These are phyloP conservation scores for Trypanosoma cruzi DNA, from an alignment of 208 protist species.

Conservation along the genomic window DNA sequence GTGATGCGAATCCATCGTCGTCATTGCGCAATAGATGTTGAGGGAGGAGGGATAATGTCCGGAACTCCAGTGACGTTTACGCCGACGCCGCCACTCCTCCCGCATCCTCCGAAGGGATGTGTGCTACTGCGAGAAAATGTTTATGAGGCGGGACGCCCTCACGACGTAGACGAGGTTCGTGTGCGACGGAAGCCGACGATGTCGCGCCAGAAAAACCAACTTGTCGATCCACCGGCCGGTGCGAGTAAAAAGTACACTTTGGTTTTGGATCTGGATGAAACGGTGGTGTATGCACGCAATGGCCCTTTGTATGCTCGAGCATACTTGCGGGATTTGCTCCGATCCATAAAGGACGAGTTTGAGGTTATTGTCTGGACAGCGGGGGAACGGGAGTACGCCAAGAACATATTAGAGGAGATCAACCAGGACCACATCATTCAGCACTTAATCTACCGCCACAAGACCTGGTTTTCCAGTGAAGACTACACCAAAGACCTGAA, in stretches of 20 bases:
- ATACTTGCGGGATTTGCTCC: constrained; percentile 75
- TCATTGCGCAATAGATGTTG: background rate
- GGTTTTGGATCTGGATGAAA: constrained; percentile 92
- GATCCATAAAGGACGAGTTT: constrained; percentile 75
- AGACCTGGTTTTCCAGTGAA: constrained; percentile 73
- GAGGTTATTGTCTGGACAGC: constrained; percentile 94
- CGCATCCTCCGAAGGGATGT: constrained; percentile 55
- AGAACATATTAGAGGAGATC: constrained; percentile 86
- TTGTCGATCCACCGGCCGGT: constrained; percentile 49
- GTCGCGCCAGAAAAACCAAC: constrained; percentile 49
- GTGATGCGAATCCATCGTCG: background rate
- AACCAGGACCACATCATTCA: constrained; percentile 84
- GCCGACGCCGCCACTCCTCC: constrained; percentile 21
- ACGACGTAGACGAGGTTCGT: constrained; percentile 61
- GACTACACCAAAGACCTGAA: constrained; percentile 90
- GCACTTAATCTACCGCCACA: constrained; percentile 82
- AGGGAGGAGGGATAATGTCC: constrained; percentile 1
- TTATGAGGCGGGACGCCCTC: constrained; percentile 43
- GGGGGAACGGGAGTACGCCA: constrained; percentile 88
- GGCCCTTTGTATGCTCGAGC: constrained; percentile 86
- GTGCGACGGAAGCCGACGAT: constrained; percentile 79
- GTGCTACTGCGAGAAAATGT: constrained; percentile 77
- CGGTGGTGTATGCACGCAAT: constrained; percentile 90
- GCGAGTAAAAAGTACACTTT: constrained; percentile 72
- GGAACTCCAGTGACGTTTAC: background rate